A percentile compares a stretch with the other conserved stretches of the same genome.
Conservation (phyloP, 2,329 filamentous ascomycete genomes). For the Neopestalotiopsis sp. region DNA sequence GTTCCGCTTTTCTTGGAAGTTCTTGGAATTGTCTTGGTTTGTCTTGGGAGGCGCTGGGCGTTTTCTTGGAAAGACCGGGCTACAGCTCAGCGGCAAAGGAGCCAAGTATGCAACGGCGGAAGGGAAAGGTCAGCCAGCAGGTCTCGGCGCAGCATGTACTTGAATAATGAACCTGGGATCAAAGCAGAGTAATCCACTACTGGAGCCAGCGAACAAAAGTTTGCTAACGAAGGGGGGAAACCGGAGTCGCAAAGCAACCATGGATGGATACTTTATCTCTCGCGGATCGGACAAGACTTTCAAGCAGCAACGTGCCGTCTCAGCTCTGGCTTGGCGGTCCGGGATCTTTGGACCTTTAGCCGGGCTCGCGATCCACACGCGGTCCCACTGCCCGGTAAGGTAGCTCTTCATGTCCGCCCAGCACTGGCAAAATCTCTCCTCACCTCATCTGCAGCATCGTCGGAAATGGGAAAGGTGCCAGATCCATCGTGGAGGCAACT, state of each 20-base stretch:
- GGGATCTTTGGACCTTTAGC: slow-evolving; percentile 2
- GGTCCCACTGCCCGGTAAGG: background rate
- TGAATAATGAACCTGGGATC: background rate
- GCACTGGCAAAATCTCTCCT: background rate
- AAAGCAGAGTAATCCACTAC: background rate
- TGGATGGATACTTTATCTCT: background rate
- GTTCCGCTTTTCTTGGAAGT: background rate
- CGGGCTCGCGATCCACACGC: background rate
- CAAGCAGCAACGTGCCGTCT: background rate
- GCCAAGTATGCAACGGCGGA: slow-evolving; percentile 15
- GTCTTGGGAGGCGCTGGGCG: background rate
- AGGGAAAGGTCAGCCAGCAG: background rate
- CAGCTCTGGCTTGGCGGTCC: slow-evolving; percentile 7
- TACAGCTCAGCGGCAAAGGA: background rate
- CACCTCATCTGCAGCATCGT: background rate
- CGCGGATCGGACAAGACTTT: slow-evolving; percentile 2
- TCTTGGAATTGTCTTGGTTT: background rate
- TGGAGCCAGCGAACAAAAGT: no score
- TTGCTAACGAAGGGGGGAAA: background rate
- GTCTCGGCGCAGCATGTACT: slow-evolving; percentile 6
- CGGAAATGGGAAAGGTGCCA: background rate
- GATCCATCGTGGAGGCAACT: background rate
- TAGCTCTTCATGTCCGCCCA: no score
- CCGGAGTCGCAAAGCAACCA: background rate
- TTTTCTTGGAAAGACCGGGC: slow-evolving; percentile 6